Base-by-base conservation (phyloP, 176 grass and related monocot species). In the Rhipidocladum racemiflorum region DNA sequence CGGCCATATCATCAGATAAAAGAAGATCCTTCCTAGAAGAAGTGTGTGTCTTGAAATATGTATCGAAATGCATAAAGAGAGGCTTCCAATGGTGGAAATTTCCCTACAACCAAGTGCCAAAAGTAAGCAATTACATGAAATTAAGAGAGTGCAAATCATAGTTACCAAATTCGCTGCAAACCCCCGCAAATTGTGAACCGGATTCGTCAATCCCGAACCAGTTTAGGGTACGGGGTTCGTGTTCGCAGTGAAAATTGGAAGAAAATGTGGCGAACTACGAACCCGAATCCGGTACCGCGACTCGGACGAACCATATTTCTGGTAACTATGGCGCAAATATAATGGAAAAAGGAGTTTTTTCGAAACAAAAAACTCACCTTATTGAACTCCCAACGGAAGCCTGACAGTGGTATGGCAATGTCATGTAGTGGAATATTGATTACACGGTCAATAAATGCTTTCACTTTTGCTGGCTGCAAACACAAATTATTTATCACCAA, bases 41-140 rank as follows among this genome's bases (percentile, higher is more conserved):
- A 83, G 93, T 85, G 28, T 91, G 93, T 74, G 91, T 91, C 87
- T 95, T 99, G 85, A 95, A 99, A 82, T 95, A 99, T 34, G 85
- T 91, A 56, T 95, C 96, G 38, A 95, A 99, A 88, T 99, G 96
- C 80, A 88, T 56, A 87, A 99, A 99, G 25, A 99, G 83, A 76
- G 96, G 92, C 87, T 90, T 99, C 96, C 96, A 99, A 63, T 99
- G 92, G 84, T 95, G 87, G 59, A 99, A 99, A 91, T 99, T 99
- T 68, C 96, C 96, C 96, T 99, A 73, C 39, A 56, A 86, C 66
- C 42, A 77, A 70, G 35, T 74, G n/a, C 7, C 35, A 69, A 68
- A 77, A 34, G 74, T 90, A 78, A 83, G 55, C 14, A 71, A 77
- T 12, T 36, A 65, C 7, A 70, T 9, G 2, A 87, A 79, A 82